Evolutionary conservation across 2,329 filamentous ascomycete genomes (phyloP).

Genomic region (Cordyceps sp.): DNA sequence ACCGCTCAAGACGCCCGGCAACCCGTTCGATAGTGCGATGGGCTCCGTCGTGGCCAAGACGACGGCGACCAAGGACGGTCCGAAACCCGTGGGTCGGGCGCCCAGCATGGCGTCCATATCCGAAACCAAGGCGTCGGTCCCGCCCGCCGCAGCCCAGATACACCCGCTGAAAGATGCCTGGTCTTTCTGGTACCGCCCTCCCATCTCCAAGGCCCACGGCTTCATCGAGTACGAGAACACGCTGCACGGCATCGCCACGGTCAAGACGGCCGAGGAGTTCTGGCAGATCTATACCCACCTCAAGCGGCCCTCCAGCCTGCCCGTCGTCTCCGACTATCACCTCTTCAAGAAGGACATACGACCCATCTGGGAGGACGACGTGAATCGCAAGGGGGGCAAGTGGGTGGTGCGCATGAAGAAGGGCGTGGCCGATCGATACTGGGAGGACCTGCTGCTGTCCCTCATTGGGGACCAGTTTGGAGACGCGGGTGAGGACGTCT

Average conservation of each 20-base stretch:
- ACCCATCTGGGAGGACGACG: constrained; percentile 96
- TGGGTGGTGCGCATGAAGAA: constrained; percentile 97
- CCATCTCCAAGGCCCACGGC: constrained; percentile 84
- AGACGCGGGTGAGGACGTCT: constrained; percentile 86
- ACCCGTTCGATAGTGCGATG: constrained; percentile 62
- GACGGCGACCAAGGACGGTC: constrained; percentile 13
- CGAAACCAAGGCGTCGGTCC: constrained; percentile 18
- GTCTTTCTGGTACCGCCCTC: constrained; percentile 95
- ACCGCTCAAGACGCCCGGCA: constrained; percentile 72
- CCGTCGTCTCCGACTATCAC: constrained; percentile 92
- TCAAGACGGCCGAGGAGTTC: constrained; percentile 76
- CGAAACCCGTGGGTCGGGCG: constrained; percentile 12
- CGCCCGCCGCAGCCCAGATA: constrained; percentile 24
- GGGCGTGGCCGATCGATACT: constrained; percentile 89
- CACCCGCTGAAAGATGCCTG: constrained; percentile 65
- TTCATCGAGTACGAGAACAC: constrained; percentile 92
- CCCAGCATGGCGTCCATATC: constrained; percentile 27
- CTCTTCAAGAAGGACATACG: constrained; percentile 94
- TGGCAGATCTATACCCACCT: constrained; percentile 80
- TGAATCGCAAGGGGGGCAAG: constrained; percentile 91
- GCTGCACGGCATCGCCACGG: constrained; percentile 67
- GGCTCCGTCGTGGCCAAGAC: constrained; percentile 21
- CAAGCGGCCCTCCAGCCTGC: constrained; percentile 73
- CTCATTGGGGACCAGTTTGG: constrained; percentile 89
- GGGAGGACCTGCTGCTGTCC: constrained; percentile 84